Evolutionary conservation across 768 basidiomycete genomes (phyloP), one percentile per base, ranked within the genome.

Genomic region (Antrodiella citrinella): DNA sequence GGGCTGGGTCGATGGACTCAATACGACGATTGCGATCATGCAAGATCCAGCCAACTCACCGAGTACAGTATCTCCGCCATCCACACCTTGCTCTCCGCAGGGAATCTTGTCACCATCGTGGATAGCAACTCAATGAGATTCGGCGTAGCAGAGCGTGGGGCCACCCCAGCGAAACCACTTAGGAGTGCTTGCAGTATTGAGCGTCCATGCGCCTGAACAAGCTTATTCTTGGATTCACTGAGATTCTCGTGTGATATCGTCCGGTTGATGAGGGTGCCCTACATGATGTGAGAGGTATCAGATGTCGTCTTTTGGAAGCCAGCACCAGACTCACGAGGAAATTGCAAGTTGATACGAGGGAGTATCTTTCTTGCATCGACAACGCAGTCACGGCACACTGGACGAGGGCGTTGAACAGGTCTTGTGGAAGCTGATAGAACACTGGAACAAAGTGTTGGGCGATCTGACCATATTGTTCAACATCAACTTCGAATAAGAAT

Each of bases 91-190:
- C 77, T 75, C 43, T 79, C 73, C 24, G 70, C 64, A 0, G 78
- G 75, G 44, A 76, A 69, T 48, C 86, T 75, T 12, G 73, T 74
- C 23, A 84, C 70, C 5, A 95, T 63, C 38, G 76, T 78, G 2
- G 81, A 80, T 22, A 97, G 68, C 24, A 96, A 66, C 56, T 95
- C 92, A 3, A 90, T 84, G 22, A 96, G 72, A 62, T 95, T 95
- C 18, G 79, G 84, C 3, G 85, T 82, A 15, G 80, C 83, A 20
- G 89, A 90, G 50, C 91, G 72, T 0, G 94, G 94, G 1, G 91
- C 86, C 2, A 85, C 77, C 11, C 86, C 83, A 0, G 89, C 93
- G 48, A 95, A 89, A 19, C 88, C 92, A 45, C 75, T 72, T 18
- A 97, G 64, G 2, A 93, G 67, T 0, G 86, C 86, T 13, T 78